Percentiles rank a stretch among this genome's conserved stretches.
Conservation (phyloP, 1,139 yeast genomes). For the Zygosaccharomyces pseudobailii region DNA sequence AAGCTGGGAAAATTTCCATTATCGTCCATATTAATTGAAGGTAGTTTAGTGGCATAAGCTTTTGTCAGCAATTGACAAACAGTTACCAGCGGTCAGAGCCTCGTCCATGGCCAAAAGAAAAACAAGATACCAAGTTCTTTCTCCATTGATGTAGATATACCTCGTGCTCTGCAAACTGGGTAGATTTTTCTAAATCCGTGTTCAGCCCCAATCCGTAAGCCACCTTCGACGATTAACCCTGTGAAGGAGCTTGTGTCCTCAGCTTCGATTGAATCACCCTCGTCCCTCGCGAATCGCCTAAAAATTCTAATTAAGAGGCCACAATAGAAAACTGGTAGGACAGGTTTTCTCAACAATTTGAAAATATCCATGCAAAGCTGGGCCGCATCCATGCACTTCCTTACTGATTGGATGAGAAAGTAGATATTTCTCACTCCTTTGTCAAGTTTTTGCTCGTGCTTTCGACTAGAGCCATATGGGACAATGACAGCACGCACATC, state of each 20-base stretch:
- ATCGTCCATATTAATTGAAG: constrained; percentile 23
- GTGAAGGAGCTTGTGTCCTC: constrained; percentile 44
- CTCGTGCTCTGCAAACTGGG: constrained; percentile 32
- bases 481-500: constrained; percentile 41
- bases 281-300: constrained; percentile 47
- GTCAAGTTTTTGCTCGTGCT: constrained; percentile 16
- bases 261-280: constrained; percentile 47
- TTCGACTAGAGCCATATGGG: constrained; percentile 33
- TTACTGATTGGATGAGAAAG: constrained; percentile 46
- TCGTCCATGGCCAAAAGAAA: constrained; percentile 37
- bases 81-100: constrained; percentile 42
- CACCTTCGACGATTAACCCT: constrained; percentile 46
- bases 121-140: constrained; percentile 52
- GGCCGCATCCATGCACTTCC: constrained; percentile 45
- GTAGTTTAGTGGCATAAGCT: constrained; percentile 41
- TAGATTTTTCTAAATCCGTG: constrained; percentile 44
- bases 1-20: constrained; percentile 13
- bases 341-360: constrained; percentile 44
- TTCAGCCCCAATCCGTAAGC: constrained; percentile 50
- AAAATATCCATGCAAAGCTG: constrained; percentile 52
- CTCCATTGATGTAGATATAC: constrained; percentile 40
- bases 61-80: constrained; percentile 35
- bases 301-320: constrained; percentile 44
- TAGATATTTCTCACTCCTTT: constrained; percentile 40
- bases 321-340: constrained; percentile 48